Evolutionary conservation across 2,329 filamentous ascomycete genomes (phyloP), one percentile per base, ranked within the genome.

Genomic region (Biscogniauxia mediterranea): DNA sequence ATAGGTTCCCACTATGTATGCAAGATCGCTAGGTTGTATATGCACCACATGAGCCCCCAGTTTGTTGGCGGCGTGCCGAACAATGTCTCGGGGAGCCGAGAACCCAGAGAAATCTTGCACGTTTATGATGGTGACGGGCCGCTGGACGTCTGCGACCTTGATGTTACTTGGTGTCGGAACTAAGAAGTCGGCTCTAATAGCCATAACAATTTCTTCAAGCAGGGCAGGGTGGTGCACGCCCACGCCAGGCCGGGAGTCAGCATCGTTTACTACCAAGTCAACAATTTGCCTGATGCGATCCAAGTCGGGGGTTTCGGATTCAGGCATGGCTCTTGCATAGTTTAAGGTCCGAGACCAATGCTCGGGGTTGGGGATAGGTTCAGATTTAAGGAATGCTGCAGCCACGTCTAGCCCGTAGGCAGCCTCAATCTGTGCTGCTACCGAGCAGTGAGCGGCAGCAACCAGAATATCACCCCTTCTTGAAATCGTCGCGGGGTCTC

Each of bases 21-120:
- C 89, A 57, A 96, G 77, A 69, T 90, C 88, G 64, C 88, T 84
- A 1, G 91, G 86, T 69, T 88, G 85, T 11, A 96, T 72, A 20
- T 85, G 82, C 32, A 95, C 77, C 2, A 94, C 70, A 66, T 94
- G 87, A 2, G 90, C 88, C 6, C 77, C 78, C 5, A 90, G 77
- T 38, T 86, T 81, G 13, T 78, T 77, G 0, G 90, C 89, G 52
- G 89, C 77, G 56, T 85, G 81, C 61, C 85, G 81, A 1, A 93
- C 28, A 9, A 70, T 62, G 9, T 67, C 66, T 28, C 57, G 66
- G 4, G 71, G 61, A 23, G 67, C 62, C 0, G 60, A 65, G 49
- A 62, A 68, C 0, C 69, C 71, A 9, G 67, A 64, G 54, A 65
- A 70, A 38, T 70, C 66, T n/a, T 59, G 62, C 19, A 66, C 60